Percentiles rank a stretch among this genome's conserved stretches.
phyloP scores from a whole-genome alignment of 2,329 filamentous ascomycete genomes.

The Corynespora cassiicola region DNA sequence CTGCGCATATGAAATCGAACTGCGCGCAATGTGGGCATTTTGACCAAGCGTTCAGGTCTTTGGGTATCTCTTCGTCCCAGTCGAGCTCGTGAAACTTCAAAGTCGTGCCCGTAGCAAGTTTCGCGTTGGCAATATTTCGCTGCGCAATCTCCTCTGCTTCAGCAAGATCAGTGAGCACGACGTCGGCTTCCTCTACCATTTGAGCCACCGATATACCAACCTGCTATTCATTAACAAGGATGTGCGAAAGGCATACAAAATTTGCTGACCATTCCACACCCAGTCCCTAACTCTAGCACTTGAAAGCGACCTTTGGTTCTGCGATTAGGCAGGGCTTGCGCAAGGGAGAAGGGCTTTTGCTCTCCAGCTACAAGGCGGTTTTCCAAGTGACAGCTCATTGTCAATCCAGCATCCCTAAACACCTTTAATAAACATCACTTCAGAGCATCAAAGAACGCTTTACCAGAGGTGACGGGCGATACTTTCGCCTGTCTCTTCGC shows the following conservation, averaged over 20 bases:
- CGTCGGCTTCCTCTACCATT: constrained; percentile 57
- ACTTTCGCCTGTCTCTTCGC: constrained; percentile 75
- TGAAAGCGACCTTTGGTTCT: constrained; percentile 24
- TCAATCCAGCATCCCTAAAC: constrained; percentile 63
- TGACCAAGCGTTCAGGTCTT: constrained; percentile 2
- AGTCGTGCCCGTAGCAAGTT: constrained; percentile 49
- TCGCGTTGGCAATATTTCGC: constrained; percentile 59
- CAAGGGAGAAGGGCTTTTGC: constrained; percentile 8
- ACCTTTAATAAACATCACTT: constrained; percentile 18
- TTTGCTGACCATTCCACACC: constrained; percentile 66
- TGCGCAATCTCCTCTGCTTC: constrained; percentile 68
- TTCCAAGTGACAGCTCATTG: constrained; percentile 61
- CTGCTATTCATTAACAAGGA: constrained; percentile 4
- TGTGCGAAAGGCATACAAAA: neutral
- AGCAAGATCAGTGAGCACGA: constrained; percentile 70
- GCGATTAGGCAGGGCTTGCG: too few relatives aligned
- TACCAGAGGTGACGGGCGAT: constrained; percentile 77
- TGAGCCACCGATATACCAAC: constrained; percentile 66
- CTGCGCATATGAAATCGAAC: constrained; percentile 68
- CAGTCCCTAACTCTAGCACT: constrained; percentile 70
- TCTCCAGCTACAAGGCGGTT: constrained; percentile 40
- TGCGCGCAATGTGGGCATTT: neutral
- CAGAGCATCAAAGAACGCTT: constrained; percentile 12
- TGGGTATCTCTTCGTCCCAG: constrained; percentile 65
- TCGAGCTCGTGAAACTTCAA: constrained; percentile 63